Conservation (phyloP, 495 filamentous ascomycete species). For the Elasticomyces elasticus region DNA sequence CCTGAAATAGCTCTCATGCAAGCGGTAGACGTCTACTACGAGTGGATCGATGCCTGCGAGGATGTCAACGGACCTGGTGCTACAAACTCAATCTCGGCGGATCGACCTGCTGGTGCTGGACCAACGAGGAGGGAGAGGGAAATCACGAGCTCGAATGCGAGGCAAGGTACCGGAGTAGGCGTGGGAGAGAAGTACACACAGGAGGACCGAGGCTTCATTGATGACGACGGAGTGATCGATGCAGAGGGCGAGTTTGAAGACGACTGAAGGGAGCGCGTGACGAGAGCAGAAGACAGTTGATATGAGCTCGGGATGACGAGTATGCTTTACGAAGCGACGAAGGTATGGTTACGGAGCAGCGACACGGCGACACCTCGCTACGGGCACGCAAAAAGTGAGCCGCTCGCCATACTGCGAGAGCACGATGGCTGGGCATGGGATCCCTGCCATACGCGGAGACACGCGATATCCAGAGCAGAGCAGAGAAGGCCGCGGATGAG, state of each 20-base stretch:
- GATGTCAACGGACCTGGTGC: slow-evolving; percentile 51
- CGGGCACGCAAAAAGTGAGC: background rate
- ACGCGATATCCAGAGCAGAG: too few relatives aligned
- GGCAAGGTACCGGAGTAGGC: slow-evolving; percentile 17
- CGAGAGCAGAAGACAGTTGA: too few relatives aligned
- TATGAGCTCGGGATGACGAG: background rate
- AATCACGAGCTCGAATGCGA: too few relatives aligned
- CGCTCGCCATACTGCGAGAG: background rate
- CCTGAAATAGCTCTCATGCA: slow-evolving; percentile 62
- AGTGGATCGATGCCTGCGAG: slow-evolving; percentile 97
- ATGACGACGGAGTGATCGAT: slow-evolving; percentile 31
- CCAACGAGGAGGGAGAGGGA: too few relatives aligned
- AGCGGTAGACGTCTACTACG: slow-evolving; percentile 88
- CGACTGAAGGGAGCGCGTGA: slow-evolving; percentile 28
- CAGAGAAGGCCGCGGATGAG: too few relatives aligned
- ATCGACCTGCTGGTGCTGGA: too few relatives aligned
- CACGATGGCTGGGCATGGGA: background rate
- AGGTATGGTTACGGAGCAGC: background rate
- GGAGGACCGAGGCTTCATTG: slow-evolving; percentile 29
- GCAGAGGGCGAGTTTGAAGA: slow-evolving; percentile 36
- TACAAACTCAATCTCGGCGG: background rate
- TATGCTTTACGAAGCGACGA: background rate
- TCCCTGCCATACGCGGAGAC: too few relatives aligned
- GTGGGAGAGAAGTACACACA: slow-evolving; percentile 20
- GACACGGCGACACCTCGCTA: too few relatives aligned